phyloP scores from a whole-genome alignment of 371 early-diverging fungal species.

The Catenaria anguillulae region DNA sequence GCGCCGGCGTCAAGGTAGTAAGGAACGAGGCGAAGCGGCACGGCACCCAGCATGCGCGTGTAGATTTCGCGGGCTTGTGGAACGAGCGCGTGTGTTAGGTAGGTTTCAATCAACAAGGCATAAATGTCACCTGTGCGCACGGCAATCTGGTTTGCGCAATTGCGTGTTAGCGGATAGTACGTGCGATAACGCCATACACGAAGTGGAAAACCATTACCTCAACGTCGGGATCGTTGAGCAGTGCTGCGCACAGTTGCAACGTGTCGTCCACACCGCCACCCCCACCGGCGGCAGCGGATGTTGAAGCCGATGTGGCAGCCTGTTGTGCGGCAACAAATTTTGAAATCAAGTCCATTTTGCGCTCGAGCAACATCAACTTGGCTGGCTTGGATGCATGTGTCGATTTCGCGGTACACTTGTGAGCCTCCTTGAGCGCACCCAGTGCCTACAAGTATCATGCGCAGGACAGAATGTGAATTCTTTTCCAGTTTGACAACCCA shows the following conservation, averaged over 20 bases:
- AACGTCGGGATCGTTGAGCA: constrained; percentile 23
- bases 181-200: no score
- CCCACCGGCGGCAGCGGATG: no score
- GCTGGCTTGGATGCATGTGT: constrained; percentile 3
- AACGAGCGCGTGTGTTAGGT: not conserved
- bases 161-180: not conserved
- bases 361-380: constrained; percentile 10
- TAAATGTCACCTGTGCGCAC: constrained; percentile 33
- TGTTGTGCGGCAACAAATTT: constrained; percentile 22
- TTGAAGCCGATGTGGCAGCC: constrained; percentile 9
- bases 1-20: constrained; percentile 6
- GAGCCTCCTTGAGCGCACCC: constrained; percentile 25
- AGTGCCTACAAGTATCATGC: constrained; percentile 22
- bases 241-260: constrained; percentile 19
- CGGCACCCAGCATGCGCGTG: constrained; percentile 5
- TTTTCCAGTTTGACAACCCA: no score
- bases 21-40: constrained; percentile 1
- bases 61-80: constrained; percentile 4
- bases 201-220: no score
- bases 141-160: no score
- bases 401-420: constrained; percentile 18
- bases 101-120: constrained; percentile 28
- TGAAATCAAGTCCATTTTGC: constrained; percentile 15
- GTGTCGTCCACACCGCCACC: constrained; percentile 13
- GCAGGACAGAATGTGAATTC: no score